Base-by-base conservation (phyloP, 176 grass and related monocot genomes). In the Chloris gayana region DNA sequence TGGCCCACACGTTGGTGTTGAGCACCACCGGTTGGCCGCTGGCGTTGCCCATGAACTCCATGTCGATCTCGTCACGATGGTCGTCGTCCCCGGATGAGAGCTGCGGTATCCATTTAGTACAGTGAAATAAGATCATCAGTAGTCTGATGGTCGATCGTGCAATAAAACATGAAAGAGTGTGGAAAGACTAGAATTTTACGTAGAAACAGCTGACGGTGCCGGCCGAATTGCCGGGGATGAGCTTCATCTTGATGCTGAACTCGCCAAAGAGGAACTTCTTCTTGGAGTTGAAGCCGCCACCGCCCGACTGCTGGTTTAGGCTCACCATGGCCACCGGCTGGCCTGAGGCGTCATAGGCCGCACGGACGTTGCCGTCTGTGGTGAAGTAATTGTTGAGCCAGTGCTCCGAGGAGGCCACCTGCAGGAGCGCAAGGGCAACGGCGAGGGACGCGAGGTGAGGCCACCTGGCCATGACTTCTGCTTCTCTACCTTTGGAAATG, bases 201-300 rank as follows among this genome's bases (percentile, higher is more conserved):
- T 61, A 89, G 78, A 89, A 85, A n/a, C 71, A 85, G 14, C 72
- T 76, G 66, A 89, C 87, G 3, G 87, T 89, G 77, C 87, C 87
- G 6, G 87, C 87, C 2, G 87, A 89, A 82, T 89, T 82, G 66
- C 87, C 87, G n/a, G 72, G 64, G 66, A 77, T 67, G 46, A 89
- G 82, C 87, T 82, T 89, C 87, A 89, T 89, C 66, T 71, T 14
- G 30, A 89, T 69, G 77, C 29, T 58, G 57, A 89, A 89, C 72
- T 89, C 72, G 82, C 87, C 87, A 77, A 8, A 89, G 29, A 85
- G 82, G 77, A 82, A 89, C 46, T 76, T 63, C 44, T 83, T 15
- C 59, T 42, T 73, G 14, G 80, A 73, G 44, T 64, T 65, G 69
- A 82, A 64, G 7, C 54, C 54, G 56, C 25, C 56, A 2, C 56